phyloP scores from a whole-genome alignment of 148 eudicot species.

The Heliamphora exappendiculata region DNA sequence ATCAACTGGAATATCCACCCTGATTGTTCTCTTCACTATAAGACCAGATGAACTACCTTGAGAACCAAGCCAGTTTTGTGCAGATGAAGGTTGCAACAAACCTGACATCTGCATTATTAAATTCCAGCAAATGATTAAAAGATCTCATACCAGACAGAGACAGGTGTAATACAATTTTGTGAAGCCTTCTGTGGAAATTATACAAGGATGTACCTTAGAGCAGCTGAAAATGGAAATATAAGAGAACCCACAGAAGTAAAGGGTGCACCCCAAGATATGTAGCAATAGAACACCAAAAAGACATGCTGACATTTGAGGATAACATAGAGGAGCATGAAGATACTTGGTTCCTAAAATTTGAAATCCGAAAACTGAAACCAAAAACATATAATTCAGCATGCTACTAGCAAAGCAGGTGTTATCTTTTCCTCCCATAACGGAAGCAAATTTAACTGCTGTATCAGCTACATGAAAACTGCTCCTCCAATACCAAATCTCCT shows the following conservation, averaged over 20 bases:
- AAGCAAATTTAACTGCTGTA: conserved; percentile 4
- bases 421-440: not conserved
- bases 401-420: not conserved
- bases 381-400: not conserved
- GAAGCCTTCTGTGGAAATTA: not conserved
- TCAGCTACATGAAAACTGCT: not conserved
- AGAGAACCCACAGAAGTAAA: conserved; percentile 7
- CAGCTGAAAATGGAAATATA: conserved; percentile 2
- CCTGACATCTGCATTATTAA: conserved; percentile 62
- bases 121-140: conserved; percentile 13
- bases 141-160: not conserved
- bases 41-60: conserved; percentile 81
- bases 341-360: conserved; percentile 1
- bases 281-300: conserved; percentile 2
- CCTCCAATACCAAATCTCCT: not conserved
- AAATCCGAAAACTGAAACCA: conserved; percentile 4
- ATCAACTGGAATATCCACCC: conserved; percentile 92
- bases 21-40: conserved; percentile 80
- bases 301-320: not conserved
- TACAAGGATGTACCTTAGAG: not conserved
- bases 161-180: not conserved
- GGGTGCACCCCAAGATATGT: conserved; percentile 5
- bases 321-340: conserved; percentile 7
- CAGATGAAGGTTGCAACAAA: conserved; percentile 62
- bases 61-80: conserved; percentile 78